Conservation (phyloP, 202 grass and related monocot species). For the Zoysia matrella region DNA sequence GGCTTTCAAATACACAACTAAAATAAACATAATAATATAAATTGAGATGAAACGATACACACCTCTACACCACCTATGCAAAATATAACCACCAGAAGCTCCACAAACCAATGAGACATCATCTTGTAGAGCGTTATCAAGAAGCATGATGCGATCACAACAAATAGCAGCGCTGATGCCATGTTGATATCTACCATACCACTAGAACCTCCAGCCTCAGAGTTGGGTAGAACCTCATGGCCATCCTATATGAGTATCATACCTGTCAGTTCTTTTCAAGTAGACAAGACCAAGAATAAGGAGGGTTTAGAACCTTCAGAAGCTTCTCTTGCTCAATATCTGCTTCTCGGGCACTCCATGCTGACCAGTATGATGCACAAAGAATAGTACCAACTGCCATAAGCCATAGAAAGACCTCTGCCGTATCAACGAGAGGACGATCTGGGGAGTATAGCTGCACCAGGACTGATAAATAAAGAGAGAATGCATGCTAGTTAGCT, state of each 20-base stretch:
- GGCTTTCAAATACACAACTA: conserved; percentile 8
- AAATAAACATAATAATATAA: conserved; percentile 18
- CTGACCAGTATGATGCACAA: conserved; percentile 98
- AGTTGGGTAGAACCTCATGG: conserved; percentile 59
- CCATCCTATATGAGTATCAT: conserved; percentile 65
- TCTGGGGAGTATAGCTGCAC: conserved; percentile 94
- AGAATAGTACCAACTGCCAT: conserved; percentile 99
- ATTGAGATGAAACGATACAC: conserved; percentile 30
- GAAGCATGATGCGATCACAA: conserved; percentile 94
- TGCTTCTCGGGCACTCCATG: conserved; percentile 89
- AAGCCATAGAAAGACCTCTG: conserved; percentile 98
- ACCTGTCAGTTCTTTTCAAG: conserved; percentile 33
- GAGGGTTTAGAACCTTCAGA: conserved; percentile 69
- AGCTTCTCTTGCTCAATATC: conserved; percentile 91
- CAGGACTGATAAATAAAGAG: conserved; percentile 60
- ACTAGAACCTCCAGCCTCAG: conserved; percentile 62
- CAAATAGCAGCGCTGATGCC: conserved; percentile 79
- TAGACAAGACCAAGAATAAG: conserved; percentile 37
- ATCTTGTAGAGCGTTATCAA: conserved; percentile 87
- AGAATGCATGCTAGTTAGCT: conserved; percentile 17
- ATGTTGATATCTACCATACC: conserved; percentile 91
- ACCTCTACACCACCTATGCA: conserved; percentile 99
- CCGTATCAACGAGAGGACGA: conserved; percentile 89
- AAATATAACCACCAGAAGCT: conserved; percentile 73
- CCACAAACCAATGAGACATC: conserved; percentile 61